Percentiles rank a stretch among this genome's conserved stretches.
phyloP scores from a whole-genome alignment of 78 protist species.

The Dictyostelium intermedium region DNA sequence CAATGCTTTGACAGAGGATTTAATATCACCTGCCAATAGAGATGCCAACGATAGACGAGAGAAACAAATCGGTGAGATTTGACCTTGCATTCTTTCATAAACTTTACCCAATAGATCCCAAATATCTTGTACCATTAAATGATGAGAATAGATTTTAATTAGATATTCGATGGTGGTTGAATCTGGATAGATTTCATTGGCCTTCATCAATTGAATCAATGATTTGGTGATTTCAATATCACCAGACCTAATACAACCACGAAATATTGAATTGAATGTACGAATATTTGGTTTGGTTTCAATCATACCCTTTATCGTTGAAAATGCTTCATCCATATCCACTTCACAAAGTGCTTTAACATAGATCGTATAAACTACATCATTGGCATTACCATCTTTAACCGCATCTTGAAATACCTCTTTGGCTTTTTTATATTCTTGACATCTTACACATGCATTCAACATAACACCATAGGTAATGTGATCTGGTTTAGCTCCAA shows the following conservation, averaged over 20 bases:
- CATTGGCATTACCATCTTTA: constrained; percentile 19
- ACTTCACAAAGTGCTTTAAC: constrained; percentile 77
- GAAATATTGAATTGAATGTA: constrained; percentile 75
- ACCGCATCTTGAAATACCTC: constrained; percentile 52
- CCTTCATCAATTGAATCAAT: constrained; percentile 1
- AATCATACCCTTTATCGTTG: constrained; percentile 34
- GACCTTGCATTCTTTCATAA: constrained; percentile 23
- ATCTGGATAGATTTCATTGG: constrained; percentile 64
- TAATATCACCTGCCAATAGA: constrained; percentile 32
- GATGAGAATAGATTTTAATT: constrained; percentile 43
- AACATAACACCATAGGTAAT: constrained; percentile 71
- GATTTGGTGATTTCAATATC: constrained; percentile 21
- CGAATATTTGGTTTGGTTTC: constrained; percentile 57
- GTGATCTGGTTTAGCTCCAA: constrained; percentile 66
- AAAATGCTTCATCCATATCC: constrained; percentile 34
- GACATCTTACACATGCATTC: constrained; percentile 74
- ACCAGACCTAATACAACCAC: constrained; percentile 81
- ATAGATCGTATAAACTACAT: constrained; percentile 76
- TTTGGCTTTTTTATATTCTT: constrained; percentile 45
- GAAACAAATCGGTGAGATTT: constrained; percentile 41
- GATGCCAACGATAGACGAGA: constrained; percentile 52
- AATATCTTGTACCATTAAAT: constrained; percentile 33
- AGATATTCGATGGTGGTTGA: constrained; percentile 72
- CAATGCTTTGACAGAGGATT: constrained; percentile 36
- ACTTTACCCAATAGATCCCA: constrained; percentile 35